Base-by-base conservation (phyloP, 176 grass and related monocot genomes). In the Elymus sibiricus region DNA sequence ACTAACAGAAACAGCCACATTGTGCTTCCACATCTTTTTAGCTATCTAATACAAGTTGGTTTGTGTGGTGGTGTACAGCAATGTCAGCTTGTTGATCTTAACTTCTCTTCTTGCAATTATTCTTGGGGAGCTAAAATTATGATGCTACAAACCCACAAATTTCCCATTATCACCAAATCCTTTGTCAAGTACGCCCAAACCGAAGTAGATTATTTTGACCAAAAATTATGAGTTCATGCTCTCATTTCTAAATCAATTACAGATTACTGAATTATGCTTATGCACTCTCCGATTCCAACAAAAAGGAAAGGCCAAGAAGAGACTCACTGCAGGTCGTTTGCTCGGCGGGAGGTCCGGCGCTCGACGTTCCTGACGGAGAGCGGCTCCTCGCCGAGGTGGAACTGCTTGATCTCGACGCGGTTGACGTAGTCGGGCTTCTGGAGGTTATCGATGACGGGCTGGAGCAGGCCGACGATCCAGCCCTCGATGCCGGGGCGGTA, bases 321-420 rank as follows among this genome's bases (percentile, higher is more conserved):
- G 16, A 46, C 90, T 94, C 55, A 98, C 94, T 98, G 97, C 76
- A 98, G 88, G 65, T 98, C 97, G 80, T 98, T 98, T 47, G 90
- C 92, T 1, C 92, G 74, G 0, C 97, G 71, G 2, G 97, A 98
- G 0, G 97, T 98, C 43, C 97, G 76, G 49, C 97, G 90, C 82
- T 98, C 97, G 16, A 98, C 97, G 25, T 98, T 98, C 51, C 97
- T 84, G 51, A 98, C 94, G 13, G 90, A 98, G 1, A 98, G 84
- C 3, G 94, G 92, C 62, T 98, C 97, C 76, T 98, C 97, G 24
- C 97, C 92, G 56, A 98, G 92, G 56, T 94, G 94, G 86, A 98
- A 98, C 90, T 94, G 97, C 85, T 91, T 91, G 83, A 98, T 94
- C 81, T 98, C 94, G 29, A 98, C 97, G 31, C 97, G 86, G 68